Base-by-base conservation (phyloP, 495 filamentous ascomycete genomes). In the Polyplosphaeria fusca region DNA sequence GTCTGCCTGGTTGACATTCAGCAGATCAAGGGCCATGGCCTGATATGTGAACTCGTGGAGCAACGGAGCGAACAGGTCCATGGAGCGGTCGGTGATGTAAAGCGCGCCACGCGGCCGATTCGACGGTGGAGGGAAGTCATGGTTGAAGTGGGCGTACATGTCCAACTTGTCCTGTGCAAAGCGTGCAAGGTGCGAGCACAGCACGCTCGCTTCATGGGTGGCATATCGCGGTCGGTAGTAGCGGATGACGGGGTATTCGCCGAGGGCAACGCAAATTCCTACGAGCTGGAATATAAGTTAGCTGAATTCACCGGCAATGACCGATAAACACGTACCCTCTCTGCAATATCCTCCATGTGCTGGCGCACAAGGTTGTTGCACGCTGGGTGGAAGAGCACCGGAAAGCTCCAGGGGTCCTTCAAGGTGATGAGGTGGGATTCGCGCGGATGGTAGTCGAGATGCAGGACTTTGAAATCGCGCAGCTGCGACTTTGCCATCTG, bases 11-110 rank as follows among this genome's bases (percentile, higher is more conserved):
- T 87, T 82, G 47, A 98, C 86, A 0, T 86, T 86, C 4, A 98
- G 74, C 23, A 98, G 71, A 70, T 98, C 93, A 67, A 95, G 88
- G 16, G 88, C 90, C 92, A 98, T 97, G 24, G 92, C 89, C 70
- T 97, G 93, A 68, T 96, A 98, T 9, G 94, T 97, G 66, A 98
- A 97, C 65, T 98, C 93, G 70, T 98, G 93, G 9, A 97, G 50
- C 9, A 96, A 67, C 4, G 93, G 94, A 16, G 93, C 81, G 67
- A 85, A 82, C 0, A 96, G 65, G 68, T 98, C 93, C 85, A 97
- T 89, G 11, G 90, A 88, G 50, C 93, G 81, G 73, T 98, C 93
- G 1, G 88, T 86, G 46, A 98, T 86, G 60, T 95, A 76, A 1
- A 98, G 77, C 5, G 91, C 81, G 13, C 89, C 91, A 46, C 87